A percentile compares a stretch with the other conserved stretches of the same genome.
Conservation (phyloP, 371 early-diverging fungal genomes). For the Coemansia sp. region DNA sequence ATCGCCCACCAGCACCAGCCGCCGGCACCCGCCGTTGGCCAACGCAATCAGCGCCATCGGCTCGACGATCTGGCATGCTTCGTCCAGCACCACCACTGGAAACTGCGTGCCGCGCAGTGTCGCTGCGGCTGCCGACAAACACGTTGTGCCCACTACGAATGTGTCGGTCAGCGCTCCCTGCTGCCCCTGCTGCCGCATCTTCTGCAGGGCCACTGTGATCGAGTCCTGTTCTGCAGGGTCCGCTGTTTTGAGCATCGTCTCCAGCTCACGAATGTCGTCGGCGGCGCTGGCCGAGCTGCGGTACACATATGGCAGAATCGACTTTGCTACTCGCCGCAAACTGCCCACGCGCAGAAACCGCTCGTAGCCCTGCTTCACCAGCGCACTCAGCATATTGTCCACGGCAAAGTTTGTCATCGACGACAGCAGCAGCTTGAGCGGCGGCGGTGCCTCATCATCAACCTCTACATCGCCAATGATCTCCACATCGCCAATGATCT, state of each 20-base stretch:
- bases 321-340: constrained; percentile 74
- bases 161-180: constrained; percentile 51
- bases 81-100: constrained; percentile 83
- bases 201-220: constrained; percentile 64
- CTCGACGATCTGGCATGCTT: constrained; percentile 85
- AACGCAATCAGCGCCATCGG: constrained; percentile 85
- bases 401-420: constrained; percentile 89
- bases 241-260: constrained; percentile 62
- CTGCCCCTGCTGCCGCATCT: constrained; percentile 52
- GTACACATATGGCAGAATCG: constrained; percentile 66
- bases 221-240: constrained; percentile 56
- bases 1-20: constrained; percentile 87
- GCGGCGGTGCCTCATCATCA: constrained; percentile 14
- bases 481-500: not conserved
- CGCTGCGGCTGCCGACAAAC: constrained; percentile 75
- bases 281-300: constrained; percentile 56
- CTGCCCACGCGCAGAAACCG: constrained; percentile 86
- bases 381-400: constrained; percentile 70
- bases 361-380: constrained; percentile 70
- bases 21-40: constrained; percentile 59
- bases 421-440: constrained; percentile 54
- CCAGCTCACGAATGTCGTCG: constrained; percentile 70
- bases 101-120: constrained; percentile 58
- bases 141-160: constrained; percentile 77
- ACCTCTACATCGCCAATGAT: not conserved